Evolutionary conservation across 345 rosid species (phyloP).

Genomic region (Brassica carinata): DNA sequence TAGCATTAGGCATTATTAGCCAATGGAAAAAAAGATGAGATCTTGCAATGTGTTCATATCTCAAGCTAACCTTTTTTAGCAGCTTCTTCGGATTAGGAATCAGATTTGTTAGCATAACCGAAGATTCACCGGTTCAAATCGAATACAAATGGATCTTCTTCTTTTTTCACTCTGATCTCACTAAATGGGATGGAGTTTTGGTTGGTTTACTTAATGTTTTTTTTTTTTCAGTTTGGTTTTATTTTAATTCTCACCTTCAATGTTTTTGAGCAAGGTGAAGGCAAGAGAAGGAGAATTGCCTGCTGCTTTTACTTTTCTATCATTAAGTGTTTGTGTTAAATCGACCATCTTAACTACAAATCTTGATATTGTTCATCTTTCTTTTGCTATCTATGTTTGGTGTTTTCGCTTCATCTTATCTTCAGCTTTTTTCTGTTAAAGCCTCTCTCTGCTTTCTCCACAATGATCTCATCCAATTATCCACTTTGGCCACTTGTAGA

Average conservation of each 20-base stretch:
- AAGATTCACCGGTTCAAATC: slow-evolving; percentile 25
- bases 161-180: slow-evolving; percentile 14
- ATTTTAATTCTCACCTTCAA: slow-evolving; percentile 38
- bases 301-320: slow-evolving; percentile 33
- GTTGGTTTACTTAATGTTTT: slow-evolving; percentile 20
- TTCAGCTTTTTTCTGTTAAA: not conserved
- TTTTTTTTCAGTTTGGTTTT: slow-evolving; percentile 25
- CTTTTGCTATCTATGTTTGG: slow-evolving; percentile 18
- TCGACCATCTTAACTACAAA: slow-evolving; percentile 27
- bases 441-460: slow-evolving; percentile 11
- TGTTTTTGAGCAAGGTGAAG: slow-evolving; percentile 44
- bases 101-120: slow-evolving; percentile 36
- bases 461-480: slow-evolving; percentile 15
- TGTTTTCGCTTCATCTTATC: not conserved
- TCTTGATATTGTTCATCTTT: slow-evolving; percentile 31
- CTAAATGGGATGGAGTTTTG: slow-evolving; percentile 33
- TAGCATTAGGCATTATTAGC: slow-evolving; percentile 26
- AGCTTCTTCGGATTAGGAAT: slow-evolving; percentile 36
- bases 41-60: slow-evolving; percentile 40
- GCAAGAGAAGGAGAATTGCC: slow-evolving; percentile 50
- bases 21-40: slow-evolving; percentile 13
- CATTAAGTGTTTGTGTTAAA: slow-evolving; percentile 33
- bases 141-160: slow-evolving; percentile 27
- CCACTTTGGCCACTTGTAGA: slow-evolving; percentile 30
- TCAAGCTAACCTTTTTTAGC: slow-evolving; percentile 35